These are phyloP conservation scores for Fusarium buxicola DNA, from an alignment of 2,329 filamentous ascomycete species.

Conservation along the genomic window DNA sequence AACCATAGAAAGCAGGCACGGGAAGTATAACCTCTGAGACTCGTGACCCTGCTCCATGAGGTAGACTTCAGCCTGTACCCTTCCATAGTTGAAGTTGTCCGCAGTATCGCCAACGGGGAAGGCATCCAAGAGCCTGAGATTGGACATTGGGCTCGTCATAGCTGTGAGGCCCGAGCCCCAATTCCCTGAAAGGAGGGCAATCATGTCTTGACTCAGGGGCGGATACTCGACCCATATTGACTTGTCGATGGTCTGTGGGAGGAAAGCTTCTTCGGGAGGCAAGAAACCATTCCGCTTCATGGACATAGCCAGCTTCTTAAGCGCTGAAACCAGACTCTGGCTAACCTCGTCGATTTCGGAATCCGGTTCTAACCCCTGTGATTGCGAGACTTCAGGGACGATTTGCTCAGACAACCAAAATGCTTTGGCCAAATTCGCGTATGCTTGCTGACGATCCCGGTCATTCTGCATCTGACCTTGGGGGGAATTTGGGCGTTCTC, in stretches of 20 bases:
- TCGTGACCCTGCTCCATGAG: conserved; percentile 79
- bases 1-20: conserved; percentile 80
- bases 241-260: conserved; percentile 84
- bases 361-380: conserved; percentile 56
- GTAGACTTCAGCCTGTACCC: conserved; percentile 79
- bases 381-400: conserved; percentile 61
- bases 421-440: conserved; percentile 85
- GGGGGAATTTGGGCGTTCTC: conserved; percentile 66
- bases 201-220: conserved; percentile 75
- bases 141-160: conserved; percentile 59
- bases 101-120: conserved; percentile 82
- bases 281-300: conserved; percentile 88
- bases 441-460: conserved; percentile 76
- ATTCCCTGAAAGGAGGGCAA: conserved; percentile 75
- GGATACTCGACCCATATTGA: conserved; percentile 87
- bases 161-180: conserved; percentile 63
- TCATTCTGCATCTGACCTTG: conserved; percentile 66
- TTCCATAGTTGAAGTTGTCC: conserved; percentile 81
- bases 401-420: conserved; percentile 79
- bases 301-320: conserved; percentile 81
- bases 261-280: conserved; percentile 73
- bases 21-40: conserved; percentile 74
- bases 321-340: conserved; percentile 68
- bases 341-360: conserved; percentile 65
- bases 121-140: conserved; percentile 70